Conservation (phyloP, 2,329 filamentous ascomycete genomes). For the Sclerotinia borealis region DNA sequence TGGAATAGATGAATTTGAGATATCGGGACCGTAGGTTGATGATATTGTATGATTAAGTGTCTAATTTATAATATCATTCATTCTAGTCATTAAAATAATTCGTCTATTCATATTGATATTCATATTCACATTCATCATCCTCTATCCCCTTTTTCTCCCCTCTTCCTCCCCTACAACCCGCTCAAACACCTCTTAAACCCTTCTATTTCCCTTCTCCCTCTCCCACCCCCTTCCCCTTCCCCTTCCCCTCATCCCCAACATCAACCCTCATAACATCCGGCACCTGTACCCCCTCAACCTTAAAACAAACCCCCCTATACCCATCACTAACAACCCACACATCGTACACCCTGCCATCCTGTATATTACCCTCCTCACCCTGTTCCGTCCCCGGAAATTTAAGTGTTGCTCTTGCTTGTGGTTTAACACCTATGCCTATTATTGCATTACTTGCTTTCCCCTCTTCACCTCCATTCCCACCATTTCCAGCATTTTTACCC, state of each 20-base stretch:
- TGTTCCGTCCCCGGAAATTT: conserved; percentile 47
- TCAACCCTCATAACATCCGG: conserved; percentile 26
- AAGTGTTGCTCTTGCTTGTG: conserved; percentile 51
- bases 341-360: conserved; percentile 56
- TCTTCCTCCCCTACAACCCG: background rate
- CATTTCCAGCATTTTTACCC: conserved; percentile 34
- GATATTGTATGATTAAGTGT: no score
- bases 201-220: background rate
- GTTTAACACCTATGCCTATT: conserved; percentile 37
- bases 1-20: no score
- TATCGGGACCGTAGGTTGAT: no score
- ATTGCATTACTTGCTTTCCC: conserved; percentile 47
- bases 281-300: conserved; percentile 28
- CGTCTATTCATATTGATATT: no score
- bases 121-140: no score
- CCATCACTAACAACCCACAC: conserved; percentile 78
- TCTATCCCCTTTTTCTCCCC: background rate
- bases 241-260: conserved; percentile 15
- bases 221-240: conserved; percentile 21
- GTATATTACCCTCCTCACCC: conserved; percentile 21
- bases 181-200: no score
- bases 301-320: conserved; percentile 66
- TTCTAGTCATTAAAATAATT: no score
- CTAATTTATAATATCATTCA: no score
- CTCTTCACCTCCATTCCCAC: conserved; percentile 78